Base-by-base conservation (phyloP, 164 flowering plant species). In the Sextonia rubra region DNA sequence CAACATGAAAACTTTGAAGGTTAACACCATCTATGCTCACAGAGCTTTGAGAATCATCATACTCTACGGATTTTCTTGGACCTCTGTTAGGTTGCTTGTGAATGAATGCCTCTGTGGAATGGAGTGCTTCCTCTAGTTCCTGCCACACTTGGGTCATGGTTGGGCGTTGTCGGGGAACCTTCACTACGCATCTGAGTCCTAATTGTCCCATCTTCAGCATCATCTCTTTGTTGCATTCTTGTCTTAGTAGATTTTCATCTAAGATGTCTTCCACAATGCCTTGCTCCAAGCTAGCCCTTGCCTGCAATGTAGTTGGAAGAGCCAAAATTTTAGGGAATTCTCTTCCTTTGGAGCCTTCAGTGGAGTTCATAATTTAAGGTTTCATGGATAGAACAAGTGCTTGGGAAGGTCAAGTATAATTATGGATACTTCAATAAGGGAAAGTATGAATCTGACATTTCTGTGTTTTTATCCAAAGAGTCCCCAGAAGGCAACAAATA, bases 171-270 rank as follows among this genome's bases (percentile, higher is more conserved):
- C 84, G 85, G 0, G 94, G 94, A 1, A 55, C 66, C 75, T 84
- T 76, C 15, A 71, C 86, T 8, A 77, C 85, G 58, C 94, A 90
- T 81, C 79, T 78, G 0, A 88, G 80, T 17, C 82, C 92, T 37
- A 90, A 74, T 72, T 80, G 76, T 37, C 88, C 92, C 92, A 87
- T 87, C 78, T 87, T 86, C 67, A 85, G 78, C 92, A 90, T 87
- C 81, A 86, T 74, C 29, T 87, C 86, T 80, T 77, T 82, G 84
- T 87, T 84, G 81, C 91, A 88, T 27, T 80, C 85, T 75, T 83
- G 86, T 69, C 77, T 27, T 26, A 90, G 75, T 27, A 88, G 91
- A 71, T 84, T 85, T 0, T 83, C 85, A 74, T 90, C 92, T 52
- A 90, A 5, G 7, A 90, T 86, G 12, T 86, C 92, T 60, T 80